Evolutionary conservation across 768 basidiomycete genomes (phyloP).

Genomic region (Favolaschia claudopus): DNA sequence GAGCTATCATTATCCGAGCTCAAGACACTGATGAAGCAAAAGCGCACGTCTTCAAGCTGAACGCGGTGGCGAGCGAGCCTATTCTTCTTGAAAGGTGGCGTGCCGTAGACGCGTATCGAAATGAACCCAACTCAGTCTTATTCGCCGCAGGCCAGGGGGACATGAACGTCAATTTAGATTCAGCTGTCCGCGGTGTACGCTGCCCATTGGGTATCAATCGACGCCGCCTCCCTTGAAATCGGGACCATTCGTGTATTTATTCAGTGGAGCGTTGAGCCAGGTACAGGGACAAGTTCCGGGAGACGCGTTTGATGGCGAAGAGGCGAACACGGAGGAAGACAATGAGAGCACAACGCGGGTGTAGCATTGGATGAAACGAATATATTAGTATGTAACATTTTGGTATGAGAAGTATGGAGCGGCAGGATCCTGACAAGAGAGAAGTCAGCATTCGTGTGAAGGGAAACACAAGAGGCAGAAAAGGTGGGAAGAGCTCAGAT

Average conservation of each 20-base stretch:
- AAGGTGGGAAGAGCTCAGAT: conserved; percentile 62
- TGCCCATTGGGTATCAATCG: conserved; percentile 81
- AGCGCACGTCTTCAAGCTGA: conserved; percentile 86
- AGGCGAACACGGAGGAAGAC: conserved; percentile 34
- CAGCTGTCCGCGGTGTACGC: conserved; percentile 70
- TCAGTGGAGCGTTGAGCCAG: conserved; percentile 85
- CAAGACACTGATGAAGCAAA: conserved; percentile 65
- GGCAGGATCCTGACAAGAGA: not conserved
- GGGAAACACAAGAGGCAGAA: conserved; percentile 7
- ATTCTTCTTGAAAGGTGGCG: conserved; percentile 83
- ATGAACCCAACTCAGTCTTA: conserved; percentile 1
- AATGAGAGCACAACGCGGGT: not conserved
- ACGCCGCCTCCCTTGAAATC: conserved; percentile 79
- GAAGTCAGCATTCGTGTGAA: conserved; percentile 19
- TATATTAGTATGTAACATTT: conserved; percentile 1
- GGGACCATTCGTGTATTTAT: conserved; percentile 80
- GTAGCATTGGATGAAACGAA: conserved; percentile 1
- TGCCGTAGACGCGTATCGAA: conserved; percentile 10
- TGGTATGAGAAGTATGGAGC: not conserved
- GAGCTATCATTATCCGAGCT: conserved; percentile 79
- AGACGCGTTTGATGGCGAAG: conserved; percentile 79
- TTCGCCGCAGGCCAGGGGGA: conserved; percentile 58
- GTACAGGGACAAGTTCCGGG: conserved; percentile 86
- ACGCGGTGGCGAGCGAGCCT: conserved; percentile 72
- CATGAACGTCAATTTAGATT: conserved; percentile 82